phyloP scores from a whole-genome alignment of 192 early-diverging fungal species.

The Kickxella alabastrina region DNA sequence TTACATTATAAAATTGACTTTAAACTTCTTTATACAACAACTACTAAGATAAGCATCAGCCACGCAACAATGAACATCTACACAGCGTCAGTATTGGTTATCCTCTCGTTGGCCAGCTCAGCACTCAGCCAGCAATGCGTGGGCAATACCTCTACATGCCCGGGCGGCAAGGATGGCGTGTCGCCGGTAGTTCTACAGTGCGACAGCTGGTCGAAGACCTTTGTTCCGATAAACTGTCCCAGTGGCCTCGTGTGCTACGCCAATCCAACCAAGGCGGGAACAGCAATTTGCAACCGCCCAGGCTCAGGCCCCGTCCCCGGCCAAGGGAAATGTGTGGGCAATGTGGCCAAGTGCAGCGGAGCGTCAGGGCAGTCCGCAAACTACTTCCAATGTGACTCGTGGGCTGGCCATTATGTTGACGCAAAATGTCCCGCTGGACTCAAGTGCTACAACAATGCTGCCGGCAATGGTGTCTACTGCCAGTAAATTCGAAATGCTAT shows the following conservation, averaged over 20 bases:
- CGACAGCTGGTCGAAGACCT: slow-evolving; percentile 33
- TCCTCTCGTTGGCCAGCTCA: no score
- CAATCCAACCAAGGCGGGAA: slow-evolving; percentile 30
- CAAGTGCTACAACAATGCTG: slow-evolving; percentile 45
- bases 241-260: slow-evolving; percentile 44
- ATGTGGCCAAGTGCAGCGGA: slow-evolving; percentile 39
- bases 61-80: no score
- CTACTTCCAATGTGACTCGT: slow-evolving; percentile 43
- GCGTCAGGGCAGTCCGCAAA: slow-evolving; percentile 24
- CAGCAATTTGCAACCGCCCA: slow-evolving; percentile 36
- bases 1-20: no score
- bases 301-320: slow-evolving; percentile 36
- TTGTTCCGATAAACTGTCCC: slow-evolving; percentile 23
- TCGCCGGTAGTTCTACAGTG: slow-evolving; percentile 43
- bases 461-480: slow-evolving; percentile 30
- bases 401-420: slow-evolving; percentile 38
- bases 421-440: slow-evolving; percentile 29
- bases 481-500: slow-evolving; percentile 4
- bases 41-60: no score
- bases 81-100: no score
- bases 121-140: slow-evolving; percentile 18
- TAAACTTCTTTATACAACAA: no score
- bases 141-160: slow-evolving; percentile 38
- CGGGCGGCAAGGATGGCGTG: slow-evolving; percentile 31
- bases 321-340: slow-evolving; percentile 32